These are phyloP conservation scores for Eragrostis tef DNA, from an alignment of 202 grass and related monocot species.

Conservation along the genomic window DNA sequence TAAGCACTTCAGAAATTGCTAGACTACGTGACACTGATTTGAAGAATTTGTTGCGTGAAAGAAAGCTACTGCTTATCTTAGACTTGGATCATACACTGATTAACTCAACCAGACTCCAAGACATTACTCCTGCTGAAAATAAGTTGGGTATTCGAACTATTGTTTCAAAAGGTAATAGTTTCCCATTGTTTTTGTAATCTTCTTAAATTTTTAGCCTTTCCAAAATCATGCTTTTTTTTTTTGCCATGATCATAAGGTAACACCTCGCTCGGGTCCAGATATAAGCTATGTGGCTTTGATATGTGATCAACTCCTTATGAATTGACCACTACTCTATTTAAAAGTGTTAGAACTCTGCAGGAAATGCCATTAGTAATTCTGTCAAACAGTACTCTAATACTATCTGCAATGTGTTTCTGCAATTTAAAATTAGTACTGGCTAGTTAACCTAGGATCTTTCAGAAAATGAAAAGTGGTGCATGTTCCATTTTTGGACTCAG, in stretches of 20 bases:
- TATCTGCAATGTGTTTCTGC: no score
- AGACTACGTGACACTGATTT: constrained; percentile 62
- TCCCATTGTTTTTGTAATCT: no score
- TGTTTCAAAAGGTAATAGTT: constrained; percentile 50
- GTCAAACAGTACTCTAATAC: not conserved
- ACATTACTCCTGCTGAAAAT: constrained; percentile 71
- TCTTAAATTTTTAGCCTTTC: not conserved
- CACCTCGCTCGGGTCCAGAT: constrained; percentile 14
- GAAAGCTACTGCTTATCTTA: constrained; percentile 77
- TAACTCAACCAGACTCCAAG: constrained; percentile 64
- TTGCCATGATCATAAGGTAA: not conserved
- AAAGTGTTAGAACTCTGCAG: not conserved
- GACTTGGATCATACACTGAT: constrained; percentile 91
- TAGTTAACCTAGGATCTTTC: not conserved
- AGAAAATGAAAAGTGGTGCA: constrained; percentile 7
- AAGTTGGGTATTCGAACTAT: constrained; percentile 51
- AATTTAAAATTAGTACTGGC: not conserved
- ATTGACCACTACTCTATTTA: constrained; percentile 18
- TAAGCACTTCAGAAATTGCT: constrained; percentile 77
- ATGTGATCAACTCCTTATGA: not conserved
- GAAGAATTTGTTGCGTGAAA: constrained; percentile 75
- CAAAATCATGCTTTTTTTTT: no score
- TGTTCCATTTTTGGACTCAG: not conserved
- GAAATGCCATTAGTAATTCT: constrained; percentile 4
- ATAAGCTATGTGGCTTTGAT: no score